These are phyloP conservation scores for Corymbia maculata DNA, from an alignment of 345 rosid genomes.

Conservation along the genomic window DNA sequence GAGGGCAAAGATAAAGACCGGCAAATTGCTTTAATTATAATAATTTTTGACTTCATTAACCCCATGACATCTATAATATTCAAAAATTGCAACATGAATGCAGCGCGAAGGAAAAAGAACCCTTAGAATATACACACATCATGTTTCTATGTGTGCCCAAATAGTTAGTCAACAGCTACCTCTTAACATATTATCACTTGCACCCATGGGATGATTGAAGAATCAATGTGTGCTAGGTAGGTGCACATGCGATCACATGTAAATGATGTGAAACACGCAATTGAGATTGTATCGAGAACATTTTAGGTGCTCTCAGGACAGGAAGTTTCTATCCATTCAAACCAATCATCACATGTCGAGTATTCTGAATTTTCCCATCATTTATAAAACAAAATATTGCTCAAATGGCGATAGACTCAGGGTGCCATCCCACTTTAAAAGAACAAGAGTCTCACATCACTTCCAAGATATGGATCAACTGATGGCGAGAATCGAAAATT, in stretches of 20 bases:
- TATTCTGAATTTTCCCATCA: not conserved
- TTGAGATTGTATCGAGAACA: rapidly evolving
- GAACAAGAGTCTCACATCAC: not conserved
- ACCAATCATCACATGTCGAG: not conserved
- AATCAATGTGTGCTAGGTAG: not conserved
- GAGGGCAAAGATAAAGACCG: not conserved
- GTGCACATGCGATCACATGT: not conserved
- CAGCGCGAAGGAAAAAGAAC: not conserved
- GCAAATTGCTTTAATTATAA: not conserved
- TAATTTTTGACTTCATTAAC: not conserved
- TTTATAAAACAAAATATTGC: not conserved
- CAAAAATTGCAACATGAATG: not conserved
- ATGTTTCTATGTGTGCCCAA: not conserved
- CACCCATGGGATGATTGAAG: not conserved
- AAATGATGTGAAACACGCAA: rapidly evolving
- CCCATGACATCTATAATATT: not conserved
- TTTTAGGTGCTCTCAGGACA: not conserved
- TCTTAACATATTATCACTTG: rapidly evolving
- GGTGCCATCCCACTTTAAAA: not conserved
- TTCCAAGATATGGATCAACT: not conserved
- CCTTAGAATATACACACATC: not conserved
- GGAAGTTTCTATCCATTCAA: rapidly evolving
- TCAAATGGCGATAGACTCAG: not conserved
- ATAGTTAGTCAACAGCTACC: not conserved
- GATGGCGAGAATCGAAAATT: not conserved